Evolutionary conservation across 176 grass and related monocot species (phyloP).

Genomic region (Olyra latifolia): DNA sequence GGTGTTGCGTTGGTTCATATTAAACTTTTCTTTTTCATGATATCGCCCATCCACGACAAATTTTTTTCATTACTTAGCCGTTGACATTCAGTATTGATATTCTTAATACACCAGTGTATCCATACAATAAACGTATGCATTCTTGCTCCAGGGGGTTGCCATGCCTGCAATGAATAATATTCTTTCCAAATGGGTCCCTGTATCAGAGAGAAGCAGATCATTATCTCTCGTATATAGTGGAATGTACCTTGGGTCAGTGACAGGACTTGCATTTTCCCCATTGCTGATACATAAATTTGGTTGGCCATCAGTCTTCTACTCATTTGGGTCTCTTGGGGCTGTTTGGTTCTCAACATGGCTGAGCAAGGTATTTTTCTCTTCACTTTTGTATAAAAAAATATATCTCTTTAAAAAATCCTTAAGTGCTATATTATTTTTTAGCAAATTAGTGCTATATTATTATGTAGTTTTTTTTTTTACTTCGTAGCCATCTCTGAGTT

Average conservation of each 20-base stretch:
- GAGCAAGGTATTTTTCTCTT: slow-evolving; percentile 57
- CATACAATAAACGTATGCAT: slow-evolving; percentile 23
- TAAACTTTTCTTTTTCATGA: not conserved
- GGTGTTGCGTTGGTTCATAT: not conserved
- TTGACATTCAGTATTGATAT: not conserved
- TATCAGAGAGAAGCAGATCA: slow-evolving; percentile 92
- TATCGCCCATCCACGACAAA: not conserved
- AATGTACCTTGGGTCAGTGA: slow-evolving; percentile 96
- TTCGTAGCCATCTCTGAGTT: slow-evolving; percentile 9
- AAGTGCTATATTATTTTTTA: not conserved
- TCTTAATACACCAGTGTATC: slow-evolving; percentile 10
- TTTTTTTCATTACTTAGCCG: not conserved
- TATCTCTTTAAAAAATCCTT: too few relatives aligned
- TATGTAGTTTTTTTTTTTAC: slow-evolving; percentile 16
- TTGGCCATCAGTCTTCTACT: slow-evolving; percentile 96
- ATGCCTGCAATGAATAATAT: slow-evolving; percentile 99
- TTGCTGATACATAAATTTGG: slow-evolving; percentile 84
- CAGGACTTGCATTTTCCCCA: slow-evolving; percentile 90
- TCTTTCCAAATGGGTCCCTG: slow-evolving; percentile 89
- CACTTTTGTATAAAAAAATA: not conserved
- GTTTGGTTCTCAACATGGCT: slow-evolving; percentile 76
- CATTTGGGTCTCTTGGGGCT: slow-evolving; percentile 80
- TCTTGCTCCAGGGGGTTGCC: slow-evolving; percentile 74
- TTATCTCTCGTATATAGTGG: slow-evolving; percentile 90
- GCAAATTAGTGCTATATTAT: not conserved